Base-by-base conservation (phyloP, 345 rosid genomes). In the Sonneratia caseolaris region DNA sequence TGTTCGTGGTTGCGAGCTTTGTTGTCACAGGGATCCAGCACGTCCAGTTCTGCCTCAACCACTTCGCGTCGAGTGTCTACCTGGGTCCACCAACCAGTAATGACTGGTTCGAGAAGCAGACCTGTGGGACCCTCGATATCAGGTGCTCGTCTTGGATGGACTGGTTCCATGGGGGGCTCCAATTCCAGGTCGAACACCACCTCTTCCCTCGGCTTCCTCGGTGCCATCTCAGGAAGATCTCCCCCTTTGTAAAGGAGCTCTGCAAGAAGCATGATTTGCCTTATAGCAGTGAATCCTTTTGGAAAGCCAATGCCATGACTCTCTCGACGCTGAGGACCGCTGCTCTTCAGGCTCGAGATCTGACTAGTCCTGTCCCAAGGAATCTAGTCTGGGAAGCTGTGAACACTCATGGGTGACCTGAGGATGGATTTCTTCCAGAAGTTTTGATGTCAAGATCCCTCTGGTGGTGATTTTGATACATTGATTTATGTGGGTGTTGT, bases 41-140 rank as follows among this genome's bases (percentile, higher is more conserved):
- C 36, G 36, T 94, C 18, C 98, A 94, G 32, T 94, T 94, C 82
- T 85, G 91, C 69, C 64, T 94, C 78, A 94, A 94, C 75, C 98
- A 94, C 76, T 94, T 94, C 73, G 75, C 98, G 0, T 89, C 96
- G 0, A 80, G 86, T 62, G 90, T 86, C 7, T 91, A 91, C 38
- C 40, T 88, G 7, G 98, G 98, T 38, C 89, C 87, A 0, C 98
- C 97, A 0, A 84, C 66, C 3, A 96, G 92, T 12, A 90, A 88
- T 48, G 89, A 94, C 74, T 94, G 98, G 98, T 94, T 88, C 45
- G 92, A 90, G 92, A 94, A 90, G 75, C 98, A 94, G 77, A 82
- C 97, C 1, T 71, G 83, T 1, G 98, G 97, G 68, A 90, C 97
- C 10, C 65, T 94, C 68, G 88, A 94, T 40, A 92, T 94, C 43